Evolutionary conservation across 148 eudicot genomes (phyloP).

Genomic region (Cornus controversa): DNA sequence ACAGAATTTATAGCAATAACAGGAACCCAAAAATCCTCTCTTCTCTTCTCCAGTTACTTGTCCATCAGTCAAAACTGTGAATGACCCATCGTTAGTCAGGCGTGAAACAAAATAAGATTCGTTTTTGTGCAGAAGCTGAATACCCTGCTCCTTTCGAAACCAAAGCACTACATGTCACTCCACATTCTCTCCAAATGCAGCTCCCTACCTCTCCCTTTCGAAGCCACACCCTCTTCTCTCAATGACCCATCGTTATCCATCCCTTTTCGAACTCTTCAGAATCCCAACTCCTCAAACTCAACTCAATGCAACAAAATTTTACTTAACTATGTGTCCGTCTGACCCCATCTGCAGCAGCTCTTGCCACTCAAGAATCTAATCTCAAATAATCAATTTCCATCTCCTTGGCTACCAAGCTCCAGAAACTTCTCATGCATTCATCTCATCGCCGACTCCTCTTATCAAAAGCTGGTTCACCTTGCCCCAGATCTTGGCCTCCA

Average conservation of each 20-base stretch:
- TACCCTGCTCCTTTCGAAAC: conserved; percentile 82
- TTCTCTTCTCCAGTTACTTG: conserved; percentile 36
- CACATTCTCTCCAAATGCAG: conserved; percentile 74
- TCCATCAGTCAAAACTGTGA: conserved; percentile 57
- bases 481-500: conserved; percentile 89
- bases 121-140: conserved; percentile 87
- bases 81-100: conserved; percentile 70
- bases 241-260: conserved; percentile 89
- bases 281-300: conserved; percentile 72
- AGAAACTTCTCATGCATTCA: conserved; percentile 84
- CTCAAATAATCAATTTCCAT: conserved; percentile 46
- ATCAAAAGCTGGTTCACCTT: conserved; percentile 78
- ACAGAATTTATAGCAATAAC: conserved; percentile 6
- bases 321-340: conserved; percentile 84
- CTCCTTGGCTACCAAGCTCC: conserved; percentile 61
- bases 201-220: conserved; percentile 53
- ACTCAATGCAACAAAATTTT: conserved; percentile 53
- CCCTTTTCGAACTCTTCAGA: conserved; percentile 79
- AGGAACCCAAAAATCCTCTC: conserved; percentile 23
- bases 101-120: conserved; percentile 73
- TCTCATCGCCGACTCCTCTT: conserved; percentile 66
- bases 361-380: conserved; percentile 52
- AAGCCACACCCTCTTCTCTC: conserved; percentile 59
- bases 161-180: conserved; percentile 80
- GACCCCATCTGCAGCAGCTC: conserved; percentile 70